Base-by-base conservation (phyloP, 768 basidiomycete genomes). In the Pulveroboletus sp. region DNA sequence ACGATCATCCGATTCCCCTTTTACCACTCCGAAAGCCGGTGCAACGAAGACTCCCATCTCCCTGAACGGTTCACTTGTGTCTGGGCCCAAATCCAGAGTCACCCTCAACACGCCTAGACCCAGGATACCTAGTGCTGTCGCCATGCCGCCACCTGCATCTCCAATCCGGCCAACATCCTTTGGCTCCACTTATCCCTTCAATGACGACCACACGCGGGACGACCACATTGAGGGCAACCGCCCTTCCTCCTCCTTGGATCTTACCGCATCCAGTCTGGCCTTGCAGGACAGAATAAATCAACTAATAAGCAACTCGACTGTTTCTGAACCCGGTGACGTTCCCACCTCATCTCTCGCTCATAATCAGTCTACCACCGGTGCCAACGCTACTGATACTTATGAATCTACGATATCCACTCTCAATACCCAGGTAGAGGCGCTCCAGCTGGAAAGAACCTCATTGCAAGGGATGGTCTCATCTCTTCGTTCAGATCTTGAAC, bases 71-170 rank as follows among this genome's bases (percentile, higher is more conserved):
- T 44, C 48, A 10, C 54, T 56, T 3, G 53, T 51, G 43, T 55
- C 64, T 11, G 63, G 63, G 2, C 8, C 43, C 3, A 76, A 69
- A 49, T 40, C 61, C 27, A 68, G 72, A 44, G 49, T 66, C 17
- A 68, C 72, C 13, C 49, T 72, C 15, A 66, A 63, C 52, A 85
- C 83, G 10, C 82, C 84, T 39, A 77, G 85, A 28, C 76, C 79
- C 13, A 76, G 87, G 44, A 63, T 88, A 52, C 84, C 87, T 28
- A 87, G 86, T 58, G 73, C 77, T n/a, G 66, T 86, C 26, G 82
- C 86, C 7, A 89, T 91, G 89, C 89, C 87, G 3, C 89, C 88
- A 3, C 88, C 88, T 15, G 72, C 83, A 1, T 86, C 86, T 11
- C 87, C 87, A 7, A 66, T 63, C 15, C 61, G 60, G 47, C 62